phyloP scores from a whole-genome alignment of 106 monocot genomes.

The Apostasia shenzhenica region DNA sequence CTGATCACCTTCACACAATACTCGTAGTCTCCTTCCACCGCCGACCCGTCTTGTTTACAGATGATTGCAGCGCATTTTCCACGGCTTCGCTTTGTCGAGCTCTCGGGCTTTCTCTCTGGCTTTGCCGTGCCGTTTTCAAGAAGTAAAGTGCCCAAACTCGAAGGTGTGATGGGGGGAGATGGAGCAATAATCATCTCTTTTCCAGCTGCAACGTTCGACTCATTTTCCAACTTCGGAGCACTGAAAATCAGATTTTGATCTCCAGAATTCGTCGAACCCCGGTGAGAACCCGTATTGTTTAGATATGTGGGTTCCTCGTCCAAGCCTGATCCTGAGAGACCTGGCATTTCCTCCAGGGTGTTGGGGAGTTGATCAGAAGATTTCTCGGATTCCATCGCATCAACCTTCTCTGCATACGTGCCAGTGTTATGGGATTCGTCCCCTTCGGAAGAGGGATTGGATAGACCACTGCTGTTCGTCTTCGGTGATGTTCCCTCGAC shows the following conservation, averaged over 20 bases:
- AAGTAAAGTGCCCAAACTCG: not conserved
- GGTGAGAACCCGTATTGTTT: not conserved
- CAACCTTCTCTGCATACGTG: conserved; percentile 20
- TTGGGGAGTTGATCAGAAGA: not conserved
- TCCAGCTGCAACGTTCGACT: conserved; percentile 8
- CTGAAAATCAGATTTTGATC: conserved; percentile 24
- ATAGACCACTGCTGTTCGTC: conserved; percentile 47
- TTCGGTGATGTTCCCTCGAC: conserved; percentile 18
- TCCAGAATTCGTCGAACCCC: conserved; percentile 11
- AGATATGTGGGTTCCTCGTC: conserved; percentile 54
- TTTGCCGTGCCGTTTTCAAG: conserved; percentile 2
- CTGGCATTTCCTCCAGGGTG: conserved; percentile 15
- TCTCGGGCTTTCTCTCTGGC: conserved; percentile 20
- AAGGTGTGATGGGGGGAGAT: too few relatives aligned
- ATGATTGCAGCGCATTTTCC: conserved; percentile 8
- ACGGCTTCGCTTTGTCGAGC: conserved; percentile 34
- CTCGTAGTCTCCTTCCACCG: conserved; percentile 22
- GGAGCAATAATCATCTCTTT: conserved; percentile 3
- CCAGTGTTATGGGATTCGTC: conserved; percentile 18
- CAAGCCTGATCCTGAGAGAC: conserved; percentile 28
- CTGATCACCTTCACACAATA: conserved; percentile 66
- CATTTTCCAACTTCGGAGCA: conserved; percentile 11
- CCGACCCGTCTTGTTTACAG: too few relatives aligned
- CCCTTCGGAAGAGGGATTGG: not conserved
- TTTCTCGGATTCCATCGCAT: conserved; percentile 10